Base-by-base conservation (phyloP, 768 basidiomycete species). In the Gymnopilus junonius region DNA sequence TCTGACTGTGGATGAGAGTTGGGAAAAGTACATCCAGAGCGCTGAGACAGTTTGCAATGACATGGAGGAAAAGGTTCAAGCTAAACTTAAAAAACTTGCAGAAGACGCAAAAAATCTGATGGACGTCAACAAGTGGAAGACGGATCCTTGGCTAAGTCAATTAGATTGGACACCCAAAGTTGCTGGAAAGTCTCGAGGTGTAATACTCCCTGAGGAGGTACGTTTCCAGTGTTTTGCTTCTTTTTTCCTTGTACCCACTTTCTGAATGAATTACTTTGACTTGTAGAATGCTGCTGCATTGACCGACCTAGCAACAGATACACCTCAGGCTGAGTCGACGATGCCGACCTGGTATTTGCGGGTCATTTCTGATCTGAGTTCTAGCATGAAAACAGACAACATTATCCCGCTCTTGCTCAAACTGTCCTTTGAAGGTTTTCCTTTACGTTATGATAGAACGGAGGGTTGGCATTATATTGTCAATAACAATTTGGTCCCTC, bases 91-190 rank as follows among this genome's bases (percentile, higher is more conserved):
- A 61, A 80, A 82, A 50, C 82, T 99, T 17, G 83, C 88, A 4
- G 82, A 87, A 53, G 80, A 93, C 39, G 95, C 95, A 0, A 83
- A 87, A 48, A 82, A 84, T 7, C 65, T 90, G 75, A 80, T 85
- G 78, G 75, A 79, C 20, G 71, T 66, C 14, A 69, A 65, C 11
- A 74, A 76, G 53, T 94, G 88, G 91, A 85, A 82, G 72, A 80
- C 83, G 2, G 91, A 94, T 74, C 87, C 87, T 7, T 97, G 95
- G 94, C 75, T 96, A 14, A 84, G 81, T 53, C 97, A 99, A 74
- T 80, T 99, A 61, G 96, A 99, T 73, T 99, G 97, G 97, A 89
- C 93, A 1, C 93, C 93, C 1, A 98, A 99, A 74, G 80, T 83
- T 6, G 88, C 87, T 0, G 83, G 85, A 37, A 87, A 87, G 73